phyloP scores from a whole-genome alignment of 2,329 filamentous ascomycete genomes.

The Peltaster fructicola region DNA sequence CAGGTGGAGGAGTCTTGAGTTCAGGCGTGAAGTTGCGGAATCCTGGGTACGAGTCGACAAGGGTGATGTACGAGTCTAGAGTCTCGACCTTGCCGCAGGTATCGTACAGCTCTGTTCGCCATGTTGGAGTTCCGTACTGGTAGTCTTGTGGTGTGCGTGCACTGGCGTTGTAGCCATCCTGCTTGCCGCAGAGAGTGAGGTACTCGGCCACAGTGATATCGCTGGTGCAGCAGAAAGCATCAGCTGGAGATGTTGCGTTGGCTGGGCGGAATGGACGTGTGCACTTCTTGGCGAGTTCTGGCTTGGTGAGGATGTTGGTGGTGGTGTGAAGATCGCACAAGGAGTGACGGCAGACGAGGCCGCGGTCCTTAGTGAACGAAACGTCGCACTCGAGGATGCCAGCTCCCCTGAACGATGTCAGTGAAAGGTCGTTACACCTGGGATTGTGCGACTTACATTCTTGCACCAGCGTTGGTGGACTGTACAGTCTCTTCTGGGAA shows the following conservation, averaged over 20 bases:
- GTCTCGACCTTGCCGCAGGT: slow-evolving; percentile 45
- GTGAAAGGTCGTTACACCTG: too few species aligned
- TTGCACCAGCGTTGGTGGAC: slow-evolving; percentile 42
- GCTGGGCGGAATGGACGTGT: slow-evolving; percentile 40
- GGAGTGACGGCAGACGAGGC: slow-evolving; percentile 51
- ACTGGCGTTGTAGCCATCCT: slow-evolving; percentile 46
- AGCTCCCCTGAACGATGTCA: slow-evolving; percentile 1
- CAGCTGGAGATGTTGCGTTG: slow-evolving; percentile 29
- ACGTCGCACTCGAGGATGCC: slow-evolving; percentile 49
- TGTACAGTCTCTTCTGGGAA: slow-evolving; percentile 47
- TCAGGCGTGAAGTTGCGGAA: slow-evolving; percentile 49
- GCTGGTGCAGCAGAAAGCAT: slow-evolving; percentile 51
- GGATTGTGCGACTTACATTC: slow-evolving; percentile 27
- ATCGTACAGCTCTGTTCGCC: slow-evolving; percentile 47
- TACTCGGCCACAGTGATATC: slow-evolving; percentile 53
- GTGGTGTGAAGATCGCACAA: slow-evolving; percentile 53
- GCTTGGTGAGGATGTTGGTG: slow-evolving; percentile 46
- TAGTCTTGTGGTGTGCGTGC: slow-evolving; percentile 36
- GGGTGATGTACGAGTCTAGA: slow-evolving; percentile 43
- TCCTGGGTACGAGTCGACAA: slow-evolving; percentile 32
- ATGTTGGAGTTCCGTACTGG: slow-evolving; percentile 31
- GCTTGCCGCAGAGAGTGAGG: slow-evolving; percentile 50
- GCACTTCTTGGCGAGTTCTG: slow-evolving; percentile 47
- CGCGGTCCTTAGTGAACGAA: slow-evolving; percentile 44
- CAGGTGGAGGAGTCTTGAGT: slow-evolving; percentile 41